These are phyloP conservation scores for Naganishia albida DNA, from an alignment of 1,284 basidiomycete genomes.

Conservation along the genomic window DNA sequence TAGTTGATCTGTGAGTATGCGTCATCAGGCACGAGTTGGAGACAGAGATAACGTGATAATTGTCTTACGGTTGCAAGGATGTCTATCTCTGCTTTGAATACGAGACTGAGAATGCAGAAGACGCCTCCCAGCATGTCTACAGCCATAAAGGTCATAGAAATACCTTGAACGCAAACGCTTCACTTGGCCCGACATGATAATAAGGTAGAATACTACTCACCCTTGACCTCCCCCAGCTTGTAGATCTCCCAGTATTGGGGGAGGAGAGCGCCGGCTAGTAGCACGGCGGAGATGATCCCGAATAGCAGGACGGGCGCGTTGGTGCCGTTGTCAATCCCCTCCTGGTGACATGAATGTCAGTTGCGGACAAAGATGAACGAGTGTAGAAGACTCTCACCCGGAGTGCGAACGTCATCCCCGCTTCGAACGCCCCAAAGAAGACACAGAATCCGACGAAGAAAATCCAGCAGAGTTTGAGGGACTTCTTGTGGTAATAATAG, in stretches of 20 bases:
- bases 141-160: conserved; percentile 69
- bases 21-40: background rate
- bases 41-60: background rate
- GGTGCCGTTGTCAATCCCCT: conserved; percentile 58
- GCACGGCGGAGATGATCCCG: conserved; percentile 65
- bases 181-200: background rate
- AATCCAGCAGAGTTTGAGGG: conserved; percentile 53
- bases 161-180: conserved; percentile 53
- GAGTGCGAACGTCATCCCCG: conserved; percentile 63
- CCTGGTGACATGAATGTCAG: conserved; percentile 36
- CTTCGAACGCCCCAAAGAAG: conserved; percentile 63
- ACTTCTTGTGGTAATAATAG: conserved; percentile 58
- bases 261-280: conserved; percentile 65
- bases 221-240: conserved; percentile 65
- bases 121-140: conserved; percentile 72
- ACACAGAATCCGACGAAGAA: conserved; percentile 53
- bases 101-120: conserved; percentile 67
- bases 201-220: background rate
- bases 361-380: background rate
- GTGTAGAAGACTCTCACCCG: conserved; percentile 48
- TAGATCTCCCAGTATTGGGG: conserved; percentile 68
- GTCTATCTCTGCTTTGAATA: conserved; percentile 69
- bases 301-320: conserved; percentile 62
- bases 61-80: conserved; percentile 64
- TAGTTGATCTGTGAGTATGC: conserved; percentile 43